Conservation (phyloP, 2,329 filamentous ascomycete genomes). For the Stenocarpella maydis region DNA sequence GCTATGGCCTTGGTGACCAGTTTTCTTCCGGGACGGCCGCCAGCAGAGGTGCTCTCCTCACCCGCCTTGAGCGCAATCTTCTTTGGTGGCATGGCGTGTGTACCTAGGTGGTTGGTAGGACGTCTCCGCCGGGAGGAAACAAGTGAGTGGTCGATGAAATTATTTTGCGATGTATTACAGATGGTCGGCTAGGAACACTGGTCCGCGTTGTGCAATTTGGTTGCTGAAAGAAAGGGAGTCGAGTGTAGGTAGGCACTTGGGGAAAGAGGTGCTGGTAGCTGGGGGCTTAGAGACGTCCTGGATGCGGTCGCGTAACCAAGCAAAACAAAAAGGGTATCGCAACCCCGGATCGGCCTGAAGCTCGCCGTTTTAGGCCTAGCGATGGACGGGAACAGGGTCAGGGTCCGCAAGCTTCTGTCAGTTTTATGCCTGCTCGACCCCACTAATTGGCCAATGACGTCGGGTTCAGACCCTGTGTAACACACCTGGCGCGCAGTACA, state of each 20-base stretch:
- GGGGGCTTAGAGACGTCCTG: conserved; percentile 17
- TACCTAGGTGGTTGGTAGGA: conserved; percentile 18
- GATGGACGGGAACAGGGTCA: conserved; percentile 5
- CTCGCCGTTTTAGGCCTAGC: conserved; percentile 20
- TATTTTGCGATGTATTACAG: background rate
- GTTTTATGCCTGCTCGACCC: background rate
- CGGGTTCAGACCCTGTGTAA: background rate
- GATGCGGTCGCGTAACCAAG: conserved; percentile 28
- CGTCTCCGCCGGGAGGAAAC: conserved; percentile 35
- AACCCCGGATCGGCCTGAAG: conserved; percentile 16
- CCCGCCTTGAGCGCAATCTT: conserved; percentile 36
- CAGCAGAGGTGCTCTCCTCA: background rate
- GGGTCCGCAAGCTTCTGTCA: background rate
- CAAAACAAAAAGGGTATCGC: conserved; percentile 18
- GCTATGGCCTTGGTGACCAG: background rate
- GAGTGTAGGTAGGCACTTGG: background rate
- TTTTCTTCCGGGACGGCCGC: conserved; percentile 37
- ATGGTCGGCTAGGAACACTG: too few relatives aligned
- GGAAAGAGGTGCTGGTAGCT: background rate
- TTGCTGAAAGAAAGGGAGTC: background rate
- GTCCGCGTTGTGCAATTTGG: too few relatives aligned
- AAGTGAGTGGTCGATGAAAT: background rate
- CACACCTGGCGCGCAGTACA: background rate
- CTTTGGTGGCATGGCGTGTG: conserved; percentile 19
- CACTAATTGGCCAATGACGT: conserved; percentile 17